Evolutionary conservation across 2,329 filamentous ascomycete species (phyloP).

Genomic region (Clarireedia sp.): DNA sequence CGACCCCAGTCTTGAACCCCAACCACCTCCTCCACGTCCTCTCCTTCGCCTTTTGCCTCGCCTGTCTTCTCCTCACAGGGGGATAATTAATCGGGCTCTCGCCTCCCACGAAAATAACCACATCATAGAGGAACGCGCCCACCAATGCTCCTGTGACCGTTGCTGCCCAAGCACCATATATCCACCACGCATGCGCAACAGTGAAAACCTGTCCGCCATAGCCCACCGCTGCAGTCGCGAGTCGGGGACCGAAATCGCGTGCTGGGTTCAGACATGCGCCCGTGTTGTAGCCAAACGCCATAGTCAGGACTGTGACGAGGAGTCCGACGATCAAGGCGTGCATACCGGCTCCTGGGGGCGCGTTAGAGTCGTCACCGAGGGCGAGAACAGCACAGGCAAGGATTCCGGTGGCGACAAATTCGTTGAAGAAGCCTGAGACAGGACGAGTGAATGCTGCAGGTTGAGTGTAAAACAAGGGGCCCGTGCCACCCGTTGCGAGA

Average conservation of each 20-base stretch:
- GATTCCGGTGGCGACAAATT: constrained; percentile 37
- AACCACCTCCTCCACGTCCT: constrained; percentile 36
- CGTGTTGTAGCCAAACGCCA: constrained; percentile 39
- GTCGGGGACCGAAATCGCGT: constrained; percentile 41
- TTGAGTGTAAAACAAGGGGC: constrained; percentile 4
- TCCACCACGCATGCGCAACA: constrained; percentile 30
- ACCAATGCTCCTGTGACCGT: constrained; percentile 33
- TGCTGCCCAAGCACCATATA: constrained; percentile 37
- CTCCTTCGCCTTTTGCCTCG: constrained; percentile 31
- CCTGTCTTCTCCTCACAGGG: constrained; percentile 27
- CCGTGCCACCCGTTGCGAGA: background rate
- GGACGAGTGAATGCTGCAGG: constrained; percentile 14
- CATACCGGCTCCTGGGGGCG: constrained; percentile 42
- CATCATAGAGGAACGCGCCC: constrained; percentile 42
- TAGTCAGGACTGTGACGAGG: constrained; percentile 31
- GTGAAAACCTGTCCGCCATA: constrained; percentile 36
- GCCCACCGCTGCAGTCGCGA: constrained; percentile 37
- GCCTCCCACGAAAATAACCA: constrained; percentile 41
- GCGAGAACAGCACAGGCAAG: constrained; percentile 36
- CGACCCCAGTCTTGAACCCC: background rate
- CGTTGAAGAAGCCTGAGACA: constrained; percentile 38
- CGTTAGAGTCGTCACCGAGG: constrained; percentile 38
- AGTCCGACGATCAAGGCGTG: constrained; percentile 42
- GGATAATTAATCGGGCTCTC: constrained; percentile 45
- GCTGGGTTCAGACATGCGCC: constrained; percentile 41